These are phyloP conservation scores for Colletotrichum filicis DNA, from an alignment of 2,329 filamentous ascomycete species.

Conservation along the genomic window DNA sequence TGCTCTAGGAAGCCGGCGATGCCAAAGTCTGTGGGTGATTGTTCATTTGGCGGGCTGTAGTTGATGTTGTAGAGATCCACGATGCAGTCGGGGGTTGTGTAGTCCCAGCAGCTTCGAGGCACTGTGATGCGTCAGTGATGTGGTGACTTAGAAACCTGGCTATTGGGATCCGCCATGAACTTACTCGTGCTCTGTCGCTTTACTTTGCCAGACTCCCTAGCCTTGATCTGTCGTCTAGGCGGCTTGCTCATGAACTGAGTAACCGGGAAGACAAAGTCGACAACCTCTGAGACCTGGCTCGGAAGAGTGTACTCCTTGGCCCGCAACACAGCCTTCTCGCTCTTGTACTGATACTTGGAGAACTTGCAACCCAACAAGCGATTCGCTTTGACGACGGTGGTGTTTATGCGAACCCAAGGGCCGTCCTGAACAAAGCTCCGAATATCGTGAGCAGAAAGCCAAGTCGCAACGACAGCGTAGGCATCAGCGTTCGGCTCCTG, in stretches of 20 bases:
- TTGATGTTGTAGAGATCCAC: conserved; percentile 58
- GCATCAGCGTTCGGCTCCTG: conserved; percentile 47
- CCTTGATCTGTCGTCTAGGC: conserved; percentile 46
- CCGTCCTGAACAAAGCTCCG: conserved; percentile 44
- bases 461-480: conserved; percentile 50
- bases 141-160: neutral
- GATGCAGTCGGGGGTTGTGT: conserved; percentile 54
- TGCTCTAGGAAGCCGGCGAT: conserved; percentile 21
- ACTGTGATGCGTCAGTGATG: neutral
- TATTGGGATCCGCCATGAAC: neutral
- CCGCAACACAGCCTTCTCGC: conserved; percentile 51
- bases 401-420: conserved; percentile 55
- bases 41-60: conserved; percentile 39
- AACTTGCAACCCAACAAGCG: conserved; percentile 54
- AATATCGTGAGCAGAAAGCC: conserved; percentile 54
- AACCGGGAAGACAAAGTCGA: conserved; percentile 60
- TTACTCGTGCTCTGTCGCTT: neutral
- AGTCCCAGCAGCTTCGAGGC: conserved; percentile 19
- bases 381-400: conserved; percentile 52
- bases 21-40: conserved; percentile 15
- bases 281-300: conserved; percentile 46
- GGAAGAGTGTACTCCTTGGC: conserved; percentile 58
- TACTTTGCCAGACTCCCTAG: conserved; percentile 22
- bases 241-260: conserved; percentile 57
- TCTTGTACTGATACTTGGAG: conserved; percentile 53